These are phyloP conservation scores for Hypholoma sublateritium DNA, from an alignment of 768 basidiomycete species.

Conservation along the genomic window DNA sequence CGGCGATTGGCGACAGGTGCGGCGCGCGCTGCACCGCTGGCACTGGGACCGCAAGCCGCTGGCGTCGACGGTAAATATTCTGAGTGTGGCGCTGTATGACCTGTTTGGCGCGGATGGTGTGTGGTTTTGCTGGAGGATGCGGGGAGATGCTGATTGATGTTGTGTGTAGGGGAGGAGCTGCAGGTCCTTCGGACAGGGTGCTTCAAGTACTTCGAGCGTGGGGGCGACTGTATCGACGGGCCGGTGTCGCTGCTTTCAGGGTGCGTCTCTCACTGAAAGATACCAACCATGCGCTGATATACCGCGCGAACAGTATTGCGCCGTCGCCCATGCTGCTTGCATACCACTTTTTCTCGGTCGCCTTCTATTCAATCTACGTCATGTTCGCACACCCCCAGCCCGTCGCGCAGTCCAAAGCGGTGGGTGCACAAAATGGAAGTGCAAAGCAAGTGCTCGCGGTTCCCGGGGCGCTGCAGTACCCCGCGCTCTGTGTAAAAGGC, in stretches of 20 bases:
- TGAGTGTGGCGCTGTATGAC: conserved; percentile 92
- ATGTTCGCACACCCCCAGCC: conserved; percentile 64
- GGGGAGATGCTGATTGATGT: no score
- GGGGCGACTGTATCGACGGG: conserved; percentile 84
- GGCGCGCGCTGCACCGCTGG: conserved; percentile 64
- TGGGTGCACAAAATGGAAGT: conserved; percentile 4
- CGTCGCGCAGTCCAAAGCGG: no score
- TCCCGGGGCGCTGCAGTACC: conserved; percentile 65
- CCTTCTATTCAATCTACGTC: conserved; percentile 91
- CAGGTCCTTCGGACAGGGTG: conserved; percentile 77
- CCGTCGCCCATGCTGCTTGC: conserved; percentile 81
- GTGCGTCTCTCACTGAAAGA: conserved; percentile 40
- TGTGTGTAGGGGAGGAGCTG: conserved; percentile 54
- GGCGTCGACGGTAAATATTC: conserved; percentile 85
- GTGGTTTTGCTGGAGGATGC: conserved; percentile 25
- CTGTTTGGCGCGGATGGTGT: conserved; percentile 91
- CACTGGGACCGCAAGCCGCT: conserved; percentile 86
- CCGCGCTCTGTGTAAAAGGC: conserved; percentile 58
- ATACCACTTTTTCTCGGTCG: conserved; percentile 94
- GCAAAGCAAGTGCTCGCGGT: conserved; percentile 36
- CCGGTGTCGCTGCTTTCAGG: conserved; percentile 90
- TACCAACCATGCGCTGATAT: neutral
- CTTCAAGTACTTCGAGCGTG: conserved; percentile 96
- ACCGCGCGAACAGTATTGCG: conserved; percentile 51
- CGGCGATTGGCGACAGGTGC: conserved; percentile 52